Evolutionary conservation across 2,329 filamentous ascomycete genomes (phyloP).

Genomic region (Alternaria brassicae): DNA sequence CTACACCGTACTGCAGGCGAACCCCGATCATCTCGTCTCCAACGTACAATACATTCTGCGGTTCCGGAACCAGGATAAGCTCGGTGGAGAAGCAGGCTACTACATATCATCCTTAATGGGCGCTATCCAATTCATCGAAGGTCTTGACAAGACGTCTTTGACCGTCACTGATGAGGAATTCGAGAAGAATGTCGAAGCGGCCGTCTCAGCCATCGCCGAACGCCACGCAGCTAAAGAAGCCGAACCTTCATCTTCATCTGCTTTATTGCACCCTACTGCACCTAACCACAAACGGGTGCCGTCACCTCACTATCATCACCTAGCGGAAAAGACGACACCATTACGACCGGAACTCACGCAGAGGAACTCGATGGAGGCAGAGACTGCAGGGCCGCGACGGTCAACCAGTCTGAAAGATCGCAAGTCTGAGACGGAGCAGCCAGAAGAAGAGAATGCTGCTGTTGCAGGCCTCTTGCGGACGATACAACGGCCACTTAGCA

Average conservation of each 20-base stretch:
- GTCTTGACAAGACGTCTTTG: slow-evolving; percentile 88
- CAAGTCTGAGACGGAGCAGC: slow-evolving; percentile 41
- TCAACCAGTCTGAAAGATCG: slow-evolving; percentile 59
- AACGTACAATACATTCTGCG: slow-evolving; percentile 98
- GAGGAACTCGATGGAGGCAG: slow-evolving; percentile 66
- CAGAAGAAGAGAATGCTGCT: slow-evolving; percentile 75
- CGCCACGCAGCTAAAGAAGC: slow-evolving; percentile 67
- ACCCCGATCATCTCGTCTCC: slow-evolving; percentile 92
- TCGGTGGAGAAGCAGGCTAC: slow-evolving; percentile 96
- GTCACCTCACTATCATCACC: slow-evolving; percentile 54
- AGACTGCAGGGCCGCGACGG: slow-evolving; percentile 64
- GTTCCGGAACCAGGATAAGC: slow-evolving; percentile 96
- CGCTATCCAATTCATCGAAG: slow-evolving; percentile 95
- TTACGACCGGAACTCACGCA: slow-evolving; percentile 66
- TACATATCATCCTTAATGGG: slow-evolving; percentile 97
- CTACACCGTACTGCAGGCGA: slow-evolving; percentile 92
- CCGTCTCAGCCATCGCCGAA: slow-evolving; percentile 94
- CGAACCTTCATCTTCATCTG: slow-evolving; percentile 23
- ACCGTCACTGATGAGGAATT: slow-evolving; percentile 96
- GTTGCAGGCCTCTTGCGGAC: slow-evolving; percentile 86
- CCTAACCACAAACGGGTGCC: slow-evolving; percentile 45
- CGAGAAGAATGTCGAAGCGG: slow-evolving; percentile 92
- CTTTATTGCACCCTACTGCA: slow-evolving; percentile 27
- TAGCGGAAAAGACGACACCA: slow-evolving; percentile 58
- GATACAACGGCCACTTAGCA: slow-evolving; percentile 88